Evolutionary conservation across 192 early-diverging fungal genomes (phyloP).

Genomic region (Backusella tarrabulga): DNA sequence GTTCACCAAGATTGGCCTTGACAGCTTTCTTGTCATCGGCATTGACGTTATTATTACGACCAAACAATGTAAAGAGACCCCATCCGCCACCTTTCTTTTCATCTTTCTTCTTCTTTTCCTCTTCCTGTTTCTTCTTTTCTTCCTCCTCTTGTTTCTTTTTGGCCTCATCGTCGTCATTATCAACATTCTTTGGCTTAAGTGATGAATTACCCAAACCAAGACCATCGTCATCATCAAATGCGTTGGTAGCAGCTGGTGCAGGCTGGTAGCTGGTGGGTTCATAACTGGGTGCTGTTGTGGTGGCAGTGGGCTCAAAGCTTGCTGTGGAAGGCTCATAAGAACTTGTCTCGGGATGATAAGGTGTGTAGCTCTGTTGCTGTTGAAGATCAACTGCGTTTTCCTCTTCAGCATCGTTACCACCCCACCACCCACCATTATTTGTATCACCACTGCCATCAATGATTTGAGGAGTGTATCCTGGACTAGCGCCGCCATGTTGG

Average conservation of each 20-base stretch:
- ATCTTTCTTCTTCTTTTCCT: slow-evolving; percentile 12
- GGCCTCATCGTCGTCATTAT: not conserved
- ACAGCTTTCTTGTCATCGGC: slow-evolving; percentile 41
- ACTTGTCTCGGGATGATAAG: not conserved
- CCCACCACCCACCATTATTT: slow-evolving; percentile 48
- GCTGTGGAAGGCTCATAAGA: not conserved
- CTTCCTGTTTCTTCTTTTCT: slow-evolving; percentile 26
- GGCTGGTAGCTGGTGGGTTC: slow-evolving; percentile 13
- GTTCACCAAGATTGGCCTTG: slow-evolving; percentile 87
- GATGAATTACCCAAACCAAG: slow-evolving; percentile 61
- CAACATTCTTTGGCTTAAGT: slow-evolving; percentile 24
- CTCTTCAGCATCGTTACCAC: slow-evolving; percentile 40
- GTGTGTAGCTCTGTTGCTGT: not conserved
- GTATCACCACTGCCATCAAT: not conserved
- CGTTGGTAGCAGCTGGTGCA: slow-evolving; percentile 10
- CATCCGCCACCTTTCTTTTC: slow-evolving; percentile 23
- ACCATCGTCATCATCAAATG: slow-evolving; percentile 48
- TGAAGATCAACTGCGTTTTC: slow-evolving; percentile 28
- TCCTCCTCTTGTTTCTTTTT: slow-evolving; percentile 25
- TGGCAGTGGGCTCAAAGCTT: not conserved
- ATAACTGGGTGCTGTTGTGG: slow-evolving; percentile 5
- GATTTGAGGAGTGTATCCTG: slow-evolving; percentile 11
- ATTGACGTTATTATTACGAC: slow-evolving; percentile 5
- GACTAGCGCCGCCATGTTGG: slow-evolving; percentile 8
- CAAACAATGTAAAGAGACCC: slow-evolving; percentile 35